Percentiles rank a stretch among this genome's conserved stretches.
These are phyloP conservation scores for Lophiostoma macrostomum DNA, from an alignment of 495 filamentous ascomycete species.

Conservation along the genomic window DNA sequence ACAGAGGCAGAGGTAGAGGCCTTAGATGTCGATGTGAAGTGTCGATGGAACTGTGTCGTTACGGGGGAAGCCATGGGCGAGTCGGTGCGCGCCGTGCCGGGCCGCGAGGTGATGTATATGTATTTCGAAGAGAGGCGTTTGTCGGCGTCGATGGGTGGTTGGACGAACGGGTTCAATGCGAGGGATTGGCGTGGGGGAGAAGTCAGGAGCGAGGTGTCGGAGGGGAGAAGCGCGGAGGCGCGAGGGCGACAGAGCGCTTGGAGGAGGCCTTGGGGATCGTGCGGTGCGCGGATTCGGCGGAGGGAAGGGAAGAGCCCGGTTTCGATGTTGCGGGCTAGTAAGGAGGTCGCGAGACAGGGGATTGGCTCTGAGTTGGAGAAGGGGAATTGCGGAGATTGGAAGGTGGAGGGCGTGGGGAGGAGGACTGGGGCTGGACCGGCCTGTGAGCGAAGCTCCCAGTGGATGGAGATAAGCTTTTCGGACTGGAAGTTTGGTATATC, in stretches of 20 bases:
- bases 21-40: neutral
- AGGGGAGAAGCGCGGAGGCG: slow-evolving; percentile 24
- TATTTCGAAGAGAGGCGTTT: neutral
- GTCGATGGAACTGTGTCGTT: no score
- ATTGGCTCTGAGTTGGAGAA: slow-evolving; percentile 79
- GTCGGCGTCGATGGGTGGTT: neutral
- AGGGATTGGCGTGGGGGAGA: slow-evolving; percentile 8
- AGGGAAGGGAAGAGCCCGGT: slow-evolving; percentile 69
- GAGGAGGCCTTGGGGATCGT: slow-evolving; percentile 37
- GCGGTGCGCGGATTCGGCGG: slow-evolving; percentile 57
- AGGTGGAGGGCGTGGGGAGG: neutral
- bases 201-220: slow-evolving; percentile 11
- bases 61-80: no score
- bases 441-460: slow-evolving; percentile 24
- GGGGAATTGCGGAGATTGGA: slow-evolving; percentile 60
- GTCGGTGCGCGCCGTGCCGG: neutral
- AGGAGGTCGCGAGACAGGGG: slow-evolving; percentile 60
- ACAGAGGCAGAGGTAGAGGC: neutral
- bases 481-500: slow-evolving; percentile 4
- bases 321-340: slow-evolving; percentile 70
- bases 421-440: slow-evolving; percentile 2
- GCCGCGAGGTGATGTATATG: neutral
- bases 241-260: slow-evolving; percentile 37
- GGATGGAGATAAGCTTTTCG: slow-evolving; percentile 4
- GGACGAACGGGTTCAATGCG: neutral